Base-by-base conservation (phyloP, 2,329 filamentous ascomycete genomes). In the Colletotrichum gigasporum region DNA sequence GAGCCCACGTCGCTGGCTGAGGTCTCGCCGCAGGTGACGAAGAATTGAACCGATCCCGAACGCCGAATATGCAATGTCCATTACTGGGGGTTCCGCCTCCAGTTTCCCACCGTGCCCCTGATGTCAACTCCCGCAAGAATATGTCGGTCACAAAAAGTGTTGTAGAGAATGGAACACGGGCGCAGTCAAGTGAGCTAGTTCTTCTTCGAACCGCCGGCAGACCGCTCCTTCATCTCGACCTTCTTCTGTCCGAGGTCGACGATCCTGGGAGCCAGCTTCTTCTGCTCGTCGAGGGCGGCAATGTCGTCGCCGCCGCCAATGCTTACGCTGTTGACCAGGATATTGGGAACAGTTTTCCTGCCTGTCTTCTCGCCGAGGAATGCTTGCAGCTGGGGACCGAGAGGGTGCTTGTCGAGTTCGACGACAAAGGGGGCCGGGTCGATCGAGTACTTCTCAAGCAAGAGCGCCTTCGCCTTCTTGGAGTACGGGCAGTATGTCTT, bases 251-350 rank as follows among this genome's bases (percentile, higher is more conserved):
- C 94, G 74, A 97, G 83, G 24, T 85, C 84, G 75, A 87, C 88
- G 67, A 98, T 85, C 75, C 89, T 96, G 59, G 86, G 85, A 7
- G 88, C 85, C 66, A 98, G 81, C 61, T 87, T 86, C 67, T 90
- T 89, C 30, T 85, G 83, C 26, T 81, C 77, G 74, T 94, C 88
- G 65, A 98, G 81, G 24, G 86, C 89, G 50, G 88, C 85, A 60
- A 99, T 86, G 65, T 97, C 93, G 74, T 98, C 95, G 51, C 93
- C 89, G 20, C 96, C 96, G 47, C 96, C 96, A 66, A 98, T 93
- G 77, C 91, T 96, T 76, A 90, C 89, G 45, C 93, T 94, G 72
- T 93, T 92, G 71, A 99, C 85, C 70, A 99, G 84, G 34, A 98
- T 86, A 74, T 99, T 99, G 14, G 96, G 96, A 0, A 99, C 96